Base-by-base conservation (phyloP, 345 rosid genomes). In the Sisymbrium altissimum region DNA sequence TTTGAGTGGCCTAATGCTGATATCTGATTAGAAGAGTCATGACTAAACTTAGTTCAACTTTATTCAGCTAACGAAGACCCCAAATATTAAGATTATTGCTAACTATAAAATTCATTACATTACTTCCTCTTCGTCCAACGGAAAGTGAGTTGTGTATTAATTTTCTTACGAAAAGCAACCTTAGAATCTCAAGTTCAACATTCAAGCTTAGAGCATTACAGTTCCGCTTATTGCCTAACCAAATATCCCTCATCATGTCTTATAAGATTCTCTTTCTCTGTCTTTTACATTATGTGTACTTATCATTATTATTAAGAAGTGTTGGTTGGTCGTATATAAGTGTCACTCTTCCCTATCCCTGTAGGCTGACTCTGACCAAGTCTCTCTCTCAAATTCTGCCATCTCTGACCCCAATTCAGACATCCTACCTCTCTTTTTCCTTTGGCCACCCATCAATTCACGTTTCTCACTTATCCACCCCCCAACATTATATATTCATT, bases 341-440 rank as follows among this genome's bases (percentile, higher is more conserved):
- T 54, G 64, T 73, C 71, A 73, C 71, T 54, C 77, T 73, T 64
- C 71, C 71, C 77, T 33, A 73, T 64, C 77, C 11, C 18, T 54
- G 60, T 45, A 50, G 17, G 60, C 19, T 45, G 36, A 50, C 62
- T 30, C 69, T 55, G 64, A 6, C 62, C 38, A 30, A 41, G 17
- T 45, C 75, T 52, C 70, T 54, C 17, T 60, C 38, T 44, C 15
- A 7, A n/a, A 55, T 64, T 72, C 77, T 73, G 77, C 64, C 49
- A 73, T 64, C 29, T 55, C 71, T 73, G 71, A 5, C 58, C 58
- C 49, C 58, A 44, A 7, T 73, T 65, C 77, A 65, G 77, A 55
- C 64, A 54, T 44, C 13, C 40, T 71, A 13, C 35, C 41, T 2
- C 13, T 52, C 9, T n/a, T 1, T 64, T 55, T 64, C 7, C 57